Evolutionary conservation across 2,329 filamentous ascomycete species (phyloP), one percentile per base, ranked within the genome.

Genomic region (Diaporthe batatas): DNA sequence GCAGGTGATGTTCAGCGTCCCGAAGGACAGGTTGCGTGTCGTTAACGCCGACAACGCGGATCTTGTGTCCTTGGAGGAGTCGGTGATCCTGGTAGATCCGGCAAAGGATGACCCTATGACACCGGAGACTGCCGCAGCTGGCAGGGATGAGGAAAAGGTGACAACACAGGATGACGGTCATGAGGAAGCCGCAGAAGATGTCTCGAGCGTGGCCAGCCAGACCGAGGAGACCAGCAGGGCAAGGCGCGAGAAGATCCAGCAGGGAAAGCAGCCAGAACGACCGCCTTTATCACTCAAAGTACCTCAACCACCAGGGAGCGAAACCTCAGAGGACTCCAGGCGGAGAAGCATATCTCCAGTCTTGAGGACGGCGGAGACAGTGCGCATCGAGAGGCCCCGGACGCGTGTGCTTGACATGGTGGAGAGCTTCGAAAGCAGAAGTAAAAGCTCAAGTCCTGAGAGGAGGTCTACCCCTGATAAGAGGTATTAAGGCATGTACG

Each of bases 1-100:
- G 74, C 93, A 95, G 81, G 89, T 94, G 79, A 96, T 97, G 90
- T 98, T 98, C 82, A 98, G 96, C 0, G 94, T 98, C 74, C 96
- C 96, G 2, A 94, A 92, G 81, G 93, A 96, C 81, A 90, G 91
- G 77, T 83, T 98, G 75, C 86, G 96, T 34, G 95, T 98, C n/a
- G 96, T 98, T 25, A 98, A 98, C 80, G 92, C 90, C 67, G 92
- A 92, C 75, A 67, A 67, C 12, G 80, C 86, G 44, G 84, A 86
- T 75, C 80, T 80, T 72, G 84, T 83, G 71, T 80, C 82, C 55
- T 81, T 81, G 44, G 85, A 82, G 23, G 82, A 73, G 23, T 75
- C 73, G 23, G 72, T 44, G 18, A 55, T 85, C 62, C 73, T 88
- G 6, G 80, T 86, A 2, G 83, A 87, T 64, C 82, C 84, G 0